These are phyloP conservation scores for Elaphomyces granulatus DNA, from an alignment of 495 filamentous ascomycete species.

Conservation along the genomic window DNA sequence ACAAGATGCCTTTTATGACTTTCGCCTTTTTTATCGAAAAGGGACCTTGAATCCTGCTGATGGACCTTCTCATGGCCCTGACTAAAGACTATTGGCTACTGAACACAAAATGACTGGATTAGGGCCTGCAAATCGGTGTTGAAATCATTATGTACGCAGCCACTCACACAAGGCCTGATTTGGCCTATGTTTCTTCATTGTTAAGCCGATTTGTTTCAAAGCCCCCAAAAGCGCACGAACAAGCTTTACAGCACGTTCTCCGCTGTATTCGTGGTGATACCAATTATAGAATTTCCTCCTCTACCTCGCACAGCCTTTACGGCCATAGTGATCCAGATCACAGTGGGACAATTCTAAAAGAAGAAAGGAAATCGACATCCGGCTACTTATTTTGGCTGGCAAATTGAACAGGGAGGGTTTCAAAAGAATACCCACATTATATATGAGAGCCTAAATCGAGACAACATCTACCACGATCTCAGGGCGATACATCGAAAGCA, in stretches of 20 bases:
- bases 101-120: too few relatives aligned
- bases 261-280: conserved; percentile 4
- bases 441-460: too few relatives aligned
- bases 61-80: too few relatives aligned
- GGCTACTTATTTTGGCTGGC: not conserved
- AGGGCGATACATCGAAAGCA: too few relatives aligned
- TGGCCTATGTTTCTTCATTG: conserved; percentile 11
- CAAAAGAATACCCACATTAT: too few relatives aligned
- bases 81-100: too few relatives aligned
- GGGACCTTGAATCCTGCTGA: too few relatives aligned
- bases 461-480: too few relatives aligned
- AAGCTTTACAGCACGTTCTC: conserved; percentile 6
- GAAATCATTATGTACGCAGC: not conserved
- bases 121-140: too few relatives aligned
- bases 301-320: conserved; percentile 10
- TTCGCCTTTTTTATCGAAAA: too few relatives aligned
- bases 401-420: conserved; percentile 5
- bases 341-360: conserved; percentile 9
- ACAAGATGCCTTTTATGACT: too few relatives aligned
- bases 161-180: conserved; percentile 10
- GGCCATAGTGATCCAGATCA: conserved; percentile 9
- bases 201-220: conserved; percentile 3
- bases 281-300: conserved; percentile 13
- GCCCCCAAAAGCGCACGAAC: not conserved
- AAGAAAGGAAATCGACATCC: not conserved